phyloP scores from a whole-genome alignment of 176 grass and related monocot genomes.

The Dendrocalamus sinicus region DNA sequence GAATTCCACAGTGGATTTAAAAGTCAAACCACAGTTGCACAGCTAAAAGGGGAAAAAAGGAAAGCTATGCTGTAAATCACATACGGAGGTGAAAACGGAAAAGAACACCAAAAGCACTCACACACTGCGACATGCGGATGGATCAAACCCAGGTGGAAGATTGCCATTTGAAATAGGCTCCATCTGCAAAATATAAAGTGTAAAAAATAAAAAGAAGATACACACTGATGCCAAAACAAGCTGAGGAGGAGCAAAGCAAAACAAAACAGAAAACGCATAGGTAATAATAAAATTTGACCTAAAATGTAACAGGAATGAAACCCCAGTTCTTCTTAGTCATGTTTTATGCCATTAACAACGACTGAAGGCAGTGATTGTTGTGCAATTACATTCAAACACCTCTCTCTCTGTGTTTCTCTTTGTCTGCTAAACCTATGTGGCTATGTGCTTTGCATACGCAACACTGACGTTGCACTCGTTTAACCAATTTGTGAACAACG shows the following conservation, averaged over 20 bases:
- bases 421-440: background rate
- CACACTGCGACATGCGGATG: conserved; percentile 92
- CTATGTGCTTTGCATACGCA: conserved; percentile 13
- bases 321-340: conserved; percentile 25
- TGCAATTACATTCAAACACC: conserved; percentile 14
- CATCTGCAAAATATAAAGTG: conserved; percentile 84
- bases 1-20: conserved; percentile 22
- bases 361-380: background rate
- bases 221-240: conserved; percentile 33
- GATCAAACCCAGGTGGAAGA: conserved; percentile 89
- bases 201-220: conserved; percentile 61
- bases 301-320: conserved; percentile 29
- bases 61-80: conserved; percentile 13
- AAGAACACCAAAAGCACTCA: conserved; percentile 71
- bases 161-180: conserved; percentile 95
- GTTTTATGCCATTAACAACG: background rate
- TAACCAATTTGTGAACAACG: background rate
- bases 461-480: background rate
- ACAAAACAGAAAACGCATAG: conserved; percentile 16
- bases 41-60: background rate
- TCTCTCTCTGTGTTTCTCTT: background rate
- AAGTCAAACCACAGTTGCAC: conserved; percentile 9
- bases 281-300: conserved; percentile 7
- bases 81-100: conserved; percentile 51
- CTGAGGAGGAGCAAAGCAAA: conserved; percentile 44